Evolutionary conservation across 306 rosid species (phyloP), one percentile per base, ranked within the genome.

Genomic region (Ormosia emarginata): DNA sequence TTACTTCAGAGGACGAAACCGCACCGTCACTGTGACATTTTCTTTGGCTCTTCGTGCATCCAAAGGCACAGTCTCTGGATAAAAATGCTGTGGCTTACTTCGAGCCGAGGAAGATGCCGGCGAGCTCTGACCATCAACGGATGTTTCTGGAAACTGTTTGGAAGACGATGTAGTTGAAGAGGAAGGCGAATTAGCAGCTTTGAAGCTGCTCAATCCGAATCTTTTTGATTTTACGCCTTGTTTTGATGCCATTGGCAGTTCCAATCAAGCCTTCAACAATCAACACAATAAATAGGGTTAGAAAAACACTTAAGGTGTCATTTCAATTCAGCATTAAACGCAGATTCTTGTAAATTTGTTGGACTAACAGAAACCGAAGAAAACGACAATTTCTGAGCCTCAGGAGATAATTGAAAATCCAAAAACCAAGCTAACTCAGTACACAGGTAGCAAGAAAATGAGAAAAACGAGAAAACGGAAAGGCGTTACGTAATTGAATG

Each of bases 21-120:
- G 91, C 29, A 93, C 99, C 0, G 99, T 96, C 75, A 96, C 99
- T 0, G 99, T 96, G 66, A 96, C 98, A 88, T 96, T 96, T 78
- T 96, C 99, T 78, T 93, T 96, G 8, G 86, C 82, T 72, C 87
- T 91, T 32, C 83, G 88, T 6, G 18, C 80, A 34, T 88, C 93
- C 77, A 68, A 49, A 24, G 90, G 89, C 49, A 79, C 79, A 78
- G 78, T 57, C 70, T 95, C 98, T 0, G 93, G 80, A 85, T 81
- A 72, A 82, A 85, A 90, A 57, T 85, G 85, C 67, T 82, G 97
- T 13, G 87, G 94, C 90, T 92, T 93, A 86, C 99, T 95, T 70
- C 93, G 86, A 77, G 94, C 90, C 3, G 99, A 93, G n/a, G 98
- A 93, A 68, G 96, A 93, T 4, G 92, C 99, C 1, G 98, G 98